Conservation (phyloP, 148 eudicot genomes). For the Rhododendron mucronatum region DNA sequence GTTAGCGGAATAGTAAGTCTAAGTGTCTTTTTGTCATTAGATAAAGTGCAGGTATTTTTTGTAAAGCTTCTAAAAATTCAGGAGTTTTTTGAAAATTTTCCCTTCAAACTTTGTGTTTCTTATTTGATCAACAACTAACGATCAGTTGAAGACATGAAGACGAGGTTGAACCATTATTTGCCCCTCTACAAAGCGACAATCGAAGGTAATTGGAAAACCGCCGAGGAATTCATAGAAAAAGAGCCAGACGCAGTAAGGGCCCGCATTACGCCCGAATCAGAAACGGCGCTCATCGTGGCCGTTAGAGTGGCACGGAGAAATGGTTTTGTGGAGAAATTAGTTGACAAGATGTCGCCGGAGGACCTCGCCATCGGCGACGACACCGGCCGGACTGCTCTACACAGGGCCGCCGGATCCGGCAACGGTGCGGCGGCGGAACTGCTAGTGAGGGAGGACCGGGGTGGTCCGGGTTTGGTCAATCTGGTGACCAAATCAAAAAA, state of each 20-base stretch:
- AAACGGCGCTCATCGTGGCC: background rate
- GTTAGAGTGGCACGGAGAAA: background rate
- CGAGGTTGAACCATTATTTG: background rate
- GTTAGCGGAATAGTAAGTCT: too few species aligned
- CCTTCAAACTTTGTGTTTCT: too few species aligned
- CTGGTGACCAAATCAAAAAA: accelerated
- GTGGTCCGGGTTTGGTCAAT: background rate
- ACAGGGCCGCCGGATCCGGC: background rate
- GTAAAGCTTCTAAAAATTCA: too few species aligned
- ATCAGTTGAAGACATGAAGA: background rate
- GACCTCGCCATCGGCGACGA: background rate
- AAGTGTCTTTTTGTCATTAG: too few species aligned
- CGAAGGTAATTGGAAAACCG: background rate
- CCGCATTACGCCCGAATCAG: background rate
- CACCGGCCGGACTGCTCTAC: background rate
- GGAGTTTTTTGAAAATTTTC: too few species aligned
- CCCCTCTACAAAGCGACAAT: background rate
- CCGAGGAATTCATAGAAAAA: background rate
- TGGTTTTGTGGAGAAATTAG: background rate
- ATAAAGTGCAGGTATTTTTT: too few species aligned
- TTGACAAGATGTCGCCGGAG: background rate
- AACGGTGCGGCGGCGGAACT: background rate
- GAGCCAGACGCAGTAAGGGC: background rate
- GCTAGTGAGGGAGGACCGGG: background rate
- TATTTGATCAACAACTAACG: background rate